phyloP scores from a whole-genome alignment of 2,329 filamentous ascomycete genomes.

The Anthostomella pinea region DNA sequence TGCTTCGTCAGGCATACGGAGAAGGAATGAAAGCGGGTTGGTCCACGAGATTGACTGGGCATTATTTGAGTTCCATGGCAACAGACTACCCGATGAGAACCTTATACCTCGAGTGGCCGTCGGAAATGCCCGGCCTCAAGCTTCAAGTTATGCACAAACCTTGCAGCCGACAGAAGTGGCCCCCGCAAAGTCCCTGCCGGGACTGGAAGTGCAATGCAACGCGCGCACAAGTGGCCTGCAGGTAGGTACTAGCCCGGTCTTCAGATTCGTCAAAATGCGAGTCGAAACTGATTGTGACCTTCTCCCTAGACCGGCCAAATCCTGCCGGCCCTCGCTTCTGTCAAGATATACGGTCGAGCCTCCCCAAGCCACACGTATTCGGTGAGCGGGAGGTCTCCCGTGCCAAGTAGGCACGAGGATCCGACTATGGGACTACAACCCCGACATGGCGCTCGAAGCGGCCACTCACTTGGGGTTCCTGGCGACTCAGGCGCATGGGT shows the following conservation, averaged over 20 bases:
- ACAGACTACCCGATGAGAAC: constrained; percentile 70
- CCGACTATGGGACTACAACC: constrained; percentile 14
- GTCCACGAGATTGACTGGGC: constrained; percentile 96
- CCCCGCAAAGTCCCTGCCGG: constrained; percentile 61
- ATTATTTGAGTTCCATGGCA: constrained; percentile 73
- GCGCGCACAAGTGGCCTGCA: constrained; percentile 81
- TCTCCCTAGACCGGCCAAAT: constrained; percentile 64
- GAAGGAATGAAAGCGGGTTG: constrained; percentile 67
- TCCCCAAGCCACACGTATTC: constrained; percentile 74
- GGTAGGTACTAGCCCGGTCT: constrained; percentile 12
- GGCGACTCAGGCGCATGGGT: constrained; percentile 95
- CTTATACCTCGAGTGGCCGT: constrained; percentile 49
- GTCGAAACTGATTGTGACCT: neutral
- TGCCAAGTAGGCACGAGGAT: constrained; percentile 9
- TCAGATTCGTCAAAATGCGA: too few species aligned
- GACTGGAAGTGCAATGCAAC: constrained; percentile 79
- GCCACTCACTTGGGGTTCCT: constrained; percentile 61
- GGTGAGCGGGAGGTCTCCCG: constrained; percentile 43
- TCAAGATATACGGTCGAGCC: constrained; percentile 81
- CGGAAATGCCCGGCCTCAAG: constrained; percentile 32
- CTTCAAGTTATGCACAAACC: constrained; percentile 19
- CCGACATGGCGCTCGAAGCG: constrained; percentile 18
- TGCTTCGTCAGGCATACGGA: constrained; percentile 84
- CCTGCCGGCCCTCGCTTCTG: constrained; percentile 71
- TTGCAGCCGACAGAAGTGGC: constrained; percentile 58